Conservation (phyloP, 768 basidiomycete species). For the Hericium rajendrae region DNA sequence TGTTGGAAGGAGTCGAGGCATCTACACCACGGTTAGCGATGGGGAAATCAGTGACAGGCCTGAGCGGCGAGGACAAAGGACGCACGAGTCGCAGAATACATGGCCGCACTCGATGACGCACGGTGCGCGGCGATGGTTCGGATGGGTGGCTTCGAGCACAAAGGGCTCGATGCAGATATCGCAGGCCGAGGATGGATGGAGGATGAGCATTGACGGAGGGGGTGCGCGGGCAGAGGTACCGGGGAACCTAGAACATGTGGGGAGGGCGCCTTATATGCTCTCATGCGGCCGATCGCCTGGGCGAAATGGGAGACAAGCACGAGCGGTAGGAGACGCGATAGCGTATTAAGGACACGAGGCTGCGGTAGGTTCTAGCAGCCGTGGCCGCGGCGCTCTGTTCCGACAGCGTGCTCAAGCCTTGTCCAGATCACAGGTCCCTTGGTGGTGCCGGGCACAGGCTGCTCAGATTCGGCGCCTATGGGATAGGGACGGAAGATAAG, state of each 20-base stretch:
- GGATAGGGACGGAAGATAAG: slow-evolving; percentile 1
- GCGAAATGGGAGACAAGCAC: slow-evolving; percentile 2
- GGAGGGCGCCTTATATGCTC: slow-evolving; percentile 9
- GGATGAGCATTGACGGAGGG: slow-evolving; percentile 15
- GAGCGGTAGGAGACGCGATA: slow-evolving; percentile 6
- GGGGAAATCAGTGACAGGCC: not conserved
- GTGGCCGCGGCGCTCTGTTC: slow-evolving; percentile 6
- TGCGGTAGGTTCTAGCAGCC: slow-evolving; percentile 1
- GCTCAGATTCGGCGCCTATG: not conserved
- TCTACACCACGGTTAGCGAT: not conserved
- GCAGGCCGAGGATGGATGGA: slow-evolving; percentile 18
- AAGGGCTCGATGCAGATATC: slow-evolving; percentile 20
- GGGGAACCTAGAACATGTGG: slow-evolving; percentile 11
- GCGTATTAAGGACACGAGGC: slow-evolving; percentile 11
- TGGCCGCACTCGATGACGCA: slow-evolving; percentile 20
- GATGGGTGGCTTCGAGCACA: slow-evolving; percentile 9
- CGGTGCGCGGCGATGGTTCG: slow-evolving; percentile 6
- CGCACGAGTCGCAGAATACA: slow-evolving; percentile 16
- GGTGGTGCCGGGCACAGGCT: not conserved
- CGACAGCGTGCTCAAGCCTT: not conserved
- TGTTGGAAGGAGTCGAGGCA: slow-evolving; percentile 12
- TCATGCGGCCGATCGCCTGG: slow-evolving; percentile 13
- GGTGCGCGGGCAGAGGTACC: slow-evolving; percentile 5
- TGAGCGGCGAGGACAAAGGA: not conserved
- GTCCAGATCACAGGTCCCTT: slow-evolving; percentile 2